Conservation (phyloP, 2,329 filamentous ascomycete genomes). For the Neoarthrinium moseri region DNA sequence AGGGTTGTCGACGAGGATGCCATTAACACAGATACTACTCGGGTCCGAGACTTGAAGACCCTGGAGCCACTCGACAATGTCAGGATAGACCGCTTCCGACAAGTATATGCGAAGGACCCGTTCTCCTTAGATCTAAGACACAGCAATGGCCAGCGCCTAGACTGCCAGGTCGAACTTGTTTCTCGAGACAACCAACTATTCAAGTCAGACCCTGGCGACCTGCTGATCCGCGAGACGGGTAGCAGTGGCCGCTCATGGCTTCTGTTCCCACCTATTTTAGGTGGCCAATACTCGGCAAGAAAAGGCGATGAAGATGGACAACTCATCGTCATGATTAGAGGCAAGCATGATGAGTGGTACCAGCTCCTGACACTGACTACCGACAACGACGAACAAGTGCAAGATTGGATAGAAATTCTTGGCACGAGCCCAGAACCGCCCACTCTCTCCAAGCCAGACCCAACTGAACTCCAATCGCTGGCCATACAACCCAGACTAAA, state of each 20-base stretch:
- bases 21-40: constrained; percentile 75
- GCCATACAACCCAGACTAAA: constrained; percentile 20
- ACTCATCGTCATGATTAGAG: constrained; percentile 84
- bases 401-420: constrained; percentile 87
- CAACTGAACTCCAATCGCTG: constrained; percentile 22
- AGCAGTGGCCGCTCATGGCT: constrained; percentile 72
- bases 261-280: constrained; percentile 84
- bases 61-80: constrained; percentile 70
- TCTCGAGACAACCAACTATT: constrained; percentile 76
- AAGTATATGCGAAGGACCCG: constrained; percentile 85
- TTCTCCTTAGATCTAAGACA: constrained; percentile 85
- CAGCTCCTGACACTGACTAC: constrained; percentile 78
- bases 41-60: constrained; percentile 76
- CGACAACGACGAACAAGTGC: constrained; percentile 72
- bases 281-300: constrained; percentile 73
- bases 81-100: constrained; percentile 70
- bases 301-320: constrained; percentile 69
- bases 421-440: constrained; percentile 51
- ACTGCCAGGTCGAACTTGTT: constrained; percentile 85
- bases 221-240: constrained; percentile 92
- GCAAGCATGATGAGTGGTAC: constrained; percentile 72
- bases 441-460: constrained; percentile 30
- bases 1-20: constrained; percentile 85
- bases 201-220: constrained; percentile 68
- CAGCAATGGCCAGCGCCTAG: constrained; percentile 85